Conservation (phyloP, 1,284 basidiomycete genomes). For the Cystobasidium slooffiae region DNA sequence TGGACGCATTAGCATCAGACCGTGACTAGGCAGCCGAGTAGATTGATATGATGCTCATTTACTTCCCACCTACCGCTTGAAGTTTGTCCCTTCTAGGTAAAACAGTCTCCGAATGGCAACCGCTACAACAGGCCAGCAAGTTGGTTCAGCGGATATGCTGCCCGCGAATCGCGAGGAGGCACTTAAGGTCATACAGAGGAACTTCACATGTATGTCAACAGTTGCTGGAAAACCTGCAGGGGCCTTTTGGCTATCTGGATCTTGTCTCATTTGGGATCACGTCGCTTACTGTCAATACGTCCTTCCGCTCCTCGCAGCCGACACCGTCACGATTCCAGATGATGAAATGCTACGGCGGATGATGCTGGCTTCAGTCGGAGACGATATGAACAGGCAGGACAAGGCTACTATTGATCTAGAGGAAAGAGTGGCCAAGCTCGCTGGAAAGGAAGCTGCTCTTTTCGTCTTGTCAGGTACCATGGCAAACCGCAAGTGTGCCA, state of each 20-base stretch:
- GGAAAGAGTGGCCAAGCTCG: slow-evolving; percentile 74
- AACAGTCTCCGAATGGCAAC: no score
- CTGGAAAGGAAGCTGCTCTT: slow-evolving; percentile 83
- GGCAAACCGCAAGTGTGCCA: slow-evolving; percentile 65
- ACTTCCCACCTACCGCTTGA: no score
- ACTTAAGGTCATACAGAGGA: slow-evolving; percentile 30
- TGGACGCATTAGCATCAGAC: no score
- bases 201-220: slow-evolving; percentile 36
- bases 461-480: slow-evolving; percentile 88
- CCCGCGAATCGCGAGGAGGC: slow-evolving; percentile 34
- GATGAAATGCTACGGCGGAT: slow-evolving; percentile 61
- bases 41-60: no score
- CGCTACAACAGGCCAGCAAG: slow-evolving; percentile 27
- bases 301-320: no score
- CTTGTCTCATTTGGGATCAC: no score
- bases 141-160: slow-evolving; percentile 31
- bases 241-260: no score
- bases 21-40: no score
- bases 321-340: slow-evolving; percentile 62
- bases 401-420: slow-evolving; percentile 70
- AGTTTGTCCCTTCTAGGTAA: no score
- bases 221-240: no score
- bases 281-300: no score
- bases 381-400: slow-evolving; percentile 62
- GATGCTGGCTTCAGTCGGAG: slow-evolving; percentile 61